Evolutionary conservation across 306 rosid genomes (phyloP).

Genomic region (Rubus idaeus): DNA sequence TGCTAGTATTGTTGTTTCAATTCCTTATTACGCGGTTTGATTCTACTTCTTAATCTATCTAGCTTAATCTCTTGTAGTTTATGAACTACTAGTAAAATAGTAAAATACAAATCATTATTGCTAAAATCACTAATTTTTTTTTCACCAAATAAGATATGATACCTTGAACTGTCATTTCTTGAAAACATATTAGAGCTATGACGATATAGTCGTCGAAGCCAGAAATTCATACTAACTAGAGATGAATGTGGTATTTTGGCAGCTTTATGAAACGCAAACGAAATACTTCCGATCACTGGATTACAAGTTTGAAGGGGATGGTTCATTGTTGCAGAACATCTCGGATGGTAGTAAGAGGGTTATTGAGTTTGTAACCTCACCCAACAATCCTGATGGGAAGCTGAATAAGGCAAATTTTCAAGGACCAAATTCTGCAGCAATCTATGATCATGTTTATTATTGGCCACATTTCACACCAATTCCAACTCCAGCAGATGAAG

Average conservation of each 20-base stretch:
- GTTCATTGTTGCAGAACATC: conserved; percentile 31
- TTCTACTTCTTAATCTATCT: background rate
- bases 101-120: background rate
- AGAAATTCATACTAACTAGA: background rate
- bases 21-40: conserved; percentile 41
- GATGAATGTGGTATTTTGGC: background rate
- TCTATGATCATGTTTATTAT: conserved; percentile 45
- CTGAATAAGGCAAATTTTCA: conserved; percentile 27
- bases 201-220: background rate
- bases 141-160: too few species aligned
- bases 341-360: conserved; percentile 13
- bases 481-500: conserved; percentile 48
- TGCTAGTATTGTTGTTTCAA: conserved; percentile 23
- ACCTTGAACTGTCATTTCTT: too few species aligned
- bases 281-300: conserved; percentile 26
- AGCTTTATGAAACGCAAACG: conserved; percentile 43
- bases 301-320: conserved; percentile 44
- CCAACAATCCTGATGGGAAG: conserved; percentile 63
- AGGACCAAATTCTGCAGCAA: conserved; percentile 33
- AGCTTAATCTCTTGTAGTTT: background rate
- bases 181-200: too few species aligned
- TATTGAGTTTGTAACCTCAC: conserved; percentile 62
- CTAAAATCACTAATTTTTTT: too few species aligned
- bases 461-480: conserved; percentile 68
- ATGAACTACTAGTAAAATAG: background rate